Conservation (phyloP, 2,329 filamentous ascomycete genomes). For the Beauveria bassiana region DNA sequence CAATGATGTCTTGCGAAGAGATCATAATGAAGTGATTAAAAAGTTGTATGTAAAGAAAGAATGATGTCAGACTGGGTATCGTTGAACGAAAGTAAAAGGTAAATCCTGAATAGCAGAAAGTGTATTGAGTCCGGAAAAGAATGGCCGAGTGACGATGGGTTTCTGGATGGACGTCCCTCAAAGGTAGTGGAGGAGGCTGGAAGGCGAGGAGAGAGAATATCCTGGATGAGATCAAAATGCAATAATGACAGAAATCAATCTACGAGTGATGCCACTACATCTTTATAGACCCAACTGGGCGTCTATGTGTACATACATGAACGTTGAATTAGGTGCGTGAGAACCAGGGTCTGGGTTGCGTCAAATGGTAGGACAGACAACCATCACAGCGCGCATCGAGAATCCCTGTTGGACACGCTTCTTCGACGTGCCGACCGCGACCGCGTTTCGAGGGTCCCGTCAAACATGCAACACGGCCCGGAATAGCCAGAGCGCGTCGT, state of each 20-base stretch:
- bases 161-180: conserved; percentile 3
- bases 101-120: neutral
- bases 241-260: neutral
- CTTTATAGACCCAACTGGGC: neutral
- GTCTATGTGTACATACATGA: neutral
- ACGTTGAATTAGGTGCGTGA: neutral
- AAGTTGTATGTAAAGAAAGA: neutral
- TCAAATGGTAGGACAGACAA: neutral
- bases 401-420: conserved; percentile 1
- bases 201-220: neutral
- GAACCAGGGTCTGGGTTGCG: neutral
- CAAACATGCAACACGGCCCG: neutral
- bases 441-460: neutral
- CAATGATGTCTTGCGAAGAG: conserved; percentile 25
- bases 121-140: neutral
- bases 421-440: conserved; percentile 5
- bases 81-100: conserved; percentile 9
- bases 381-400: conserved; percentile 1
- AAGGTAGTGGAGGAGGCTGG: neutral
- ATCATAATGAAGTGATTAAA: conserved; percentile 11
- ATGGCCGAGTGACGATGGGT: conserved; percentile 1
- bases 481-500: conserved; percentile 1
- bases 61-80: neutral
- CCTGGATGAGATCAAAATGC: neutral
- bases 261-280: neutral